Evolutionary conservation across 2,329 filamentous ascomycete genomes (phyloP).

Genomic region (Sporothrix protearum): DNA sequence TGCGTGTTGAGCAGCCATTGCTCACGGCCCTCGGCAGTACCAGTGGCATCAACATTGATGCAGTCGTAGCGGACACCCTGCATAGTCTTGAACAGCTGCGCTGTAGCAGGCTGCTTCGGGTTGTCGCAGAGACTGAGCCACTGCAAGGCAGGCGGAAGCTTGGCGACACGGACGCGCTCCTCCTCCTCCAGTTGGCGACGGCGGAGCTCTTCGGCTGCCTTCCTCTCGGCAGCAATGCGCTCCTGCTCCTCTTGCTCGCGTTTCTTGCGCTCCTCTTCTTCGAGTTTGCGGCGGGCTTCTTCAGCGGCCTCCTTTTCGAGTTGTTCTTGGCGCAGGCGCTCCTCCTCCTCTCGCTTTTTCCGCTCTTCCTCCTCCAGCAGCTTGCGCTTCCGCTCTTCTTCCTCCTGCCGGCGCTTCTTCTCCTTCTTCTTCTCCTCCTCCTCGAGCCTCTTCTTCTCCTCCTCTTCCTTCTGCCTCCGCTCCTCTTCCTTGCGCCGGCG

Average conservation of each 20-base stretch:
- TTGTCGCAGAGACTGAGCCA: conserved; percentile 56
- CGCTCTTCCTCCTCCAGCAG: conserved; percentile 52
- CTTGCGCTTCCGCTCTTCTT: conserved; percentile 48
- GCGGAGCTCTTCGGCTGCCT: conserved; percentile 43
- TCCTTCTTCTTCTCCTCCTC: conserved; percentile 37
- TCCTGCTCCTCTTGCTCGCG: conserved; percentile 38
- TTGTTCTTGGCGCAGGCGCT: conserved; percentile 23
- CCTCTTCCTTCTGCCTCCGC: conserved; percentile 37
- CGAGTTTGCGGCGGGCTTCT: conserved; percentile 34
- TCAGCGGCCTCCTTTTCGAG: conserved; percentile 31
- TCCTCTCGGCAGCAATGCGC: conserved; percentile 37
- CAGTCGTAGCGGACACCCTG: conserved; percentile 63
- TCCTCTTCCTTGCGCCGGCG: conserved; percentile 34
- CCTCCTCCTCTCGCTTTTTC: conserved; percentile 38
- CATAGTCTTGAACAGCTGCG: conserved; percentile 54
- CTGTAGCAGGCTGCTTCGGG: conserved; percentile 49
- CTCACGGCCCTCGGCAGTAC: conserved; percentile 56
- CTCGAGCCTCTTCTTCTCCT: conserved; percentile 36
- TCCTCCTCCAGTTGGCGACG: conserved; percentile 50
- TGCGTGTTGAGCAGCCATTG: conserved; percentile 65
- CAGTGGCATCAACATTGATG: conserved; percentile 52
- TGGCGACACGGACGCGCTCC: conserved; percentile 53
- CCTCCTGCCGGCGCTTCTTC: conserved; percentile 42
- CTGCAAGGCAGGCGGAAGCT: conserved; percentile 56
- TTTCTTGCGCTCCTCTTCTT: conserved; percentile 51